Percentiles rank a stretch among this genome's conserved stretches.
Conservation (phyloP, 192 early-diverging fungal genomes). For the Entomortierella lignicola region DNA sequence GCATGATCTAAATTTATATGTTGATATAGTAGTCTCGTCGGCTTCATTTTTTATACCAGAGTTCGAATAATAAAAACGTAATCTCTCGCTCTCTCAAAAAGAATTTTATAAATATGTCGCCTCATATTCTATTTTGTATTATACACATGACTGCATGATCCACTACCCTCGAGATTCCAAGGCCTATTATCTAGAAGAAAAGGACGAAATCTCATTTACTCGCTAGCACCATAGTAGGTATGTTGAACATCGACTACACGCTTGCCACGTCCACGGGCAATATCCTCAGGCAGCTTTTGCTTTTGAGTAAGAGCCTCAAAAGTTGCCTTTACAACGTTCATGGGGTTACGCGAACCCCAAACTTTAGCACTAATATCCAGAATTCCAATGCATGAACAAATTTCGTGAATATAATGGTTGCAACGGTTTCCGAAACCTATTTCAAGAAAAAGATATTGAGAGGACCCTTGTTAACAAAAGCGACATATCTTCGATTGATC, state of each 20-base stretch:
- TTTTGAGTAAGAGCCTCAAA: constrained; percentile 84
- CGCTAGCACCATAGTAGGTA: constrained; percentile 87
- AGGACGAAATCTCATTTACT: constrained; percentile 12
- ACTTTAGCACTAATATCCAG: constrained; percentile 93
- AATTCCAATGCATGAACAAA: constrained; percentile 93
- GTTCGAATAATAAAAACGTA: too few relatives aligned
- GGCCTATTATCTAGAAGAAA: neutral
- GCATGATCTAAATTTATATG: too few relatives aligned
- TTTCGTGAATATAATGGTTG: constrained; percentile 94
- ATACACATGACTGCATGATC: neutral
- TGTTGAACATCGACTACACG: constrained; percentile 92
- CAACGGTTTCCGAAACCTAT: constrained; percentile 94
- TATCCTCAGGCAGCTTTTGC: constrained; percentile 86
- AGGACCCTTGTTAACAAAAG: neutral
- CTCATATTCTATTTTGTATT: neutral
- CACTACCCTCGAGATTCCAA: neutral
- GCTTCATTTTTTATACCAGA: too few relatives aligned
- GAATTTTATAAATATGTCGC: too few relatives aligned
- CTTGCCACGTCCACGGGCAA: constrained; percentile 89
- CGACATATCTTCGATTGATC: too few relatives aligned
- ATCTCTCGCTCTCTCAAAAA: too few relatives aligned
- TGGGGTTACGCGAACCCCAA: constrained; percentile 90
- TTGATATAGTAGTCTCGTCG: too few relatives aligned
- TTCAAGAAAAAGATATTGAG: neutral
- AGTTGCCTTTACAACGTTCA: constrained; percentile 98